These are phyloP conservation scores for Posidonia oceanica DNA, from an alignment of 116 monocot genomes.

Conservation along the genomic window DNA sequence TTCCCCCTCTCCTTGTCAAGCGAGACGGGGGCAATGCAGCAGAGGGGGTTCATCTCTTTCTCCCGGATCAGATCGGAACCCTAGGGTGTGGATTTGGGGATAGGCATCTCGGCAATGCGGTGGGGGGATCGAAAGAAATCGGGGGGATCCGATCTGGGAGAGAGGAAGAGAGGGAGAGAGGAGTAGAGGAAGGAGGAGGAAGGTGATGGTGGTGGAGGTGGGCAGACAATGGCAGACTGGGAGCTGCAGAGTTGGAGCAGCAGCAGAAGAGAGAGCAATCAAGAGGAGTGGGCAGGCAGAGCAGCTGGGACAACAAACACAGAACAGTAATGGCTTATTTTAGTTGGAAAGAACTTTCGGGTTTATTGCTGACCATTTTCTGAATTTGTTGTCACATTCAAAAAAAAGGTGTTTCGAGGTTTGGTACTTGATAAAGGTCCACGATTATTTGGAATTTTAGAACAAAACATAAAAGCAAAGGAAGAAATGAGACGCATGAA, in stretches of 20 bases:
- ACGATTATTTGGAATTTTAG: too few species aligned
- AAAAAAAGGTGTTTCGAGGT: too few species aligned
- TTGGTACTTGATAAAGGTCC: too few species aligned
- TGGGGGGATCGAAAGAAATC: too few species aligned
- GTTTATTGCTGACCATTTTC: too few species aligned
- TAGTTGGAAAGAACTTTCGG: too few species aligned
- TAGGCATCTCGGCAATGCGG: not conserved
- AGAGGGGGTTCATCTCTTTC: slow-evolving; percentile 61
- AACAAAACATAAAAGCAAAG: too few species aligned
- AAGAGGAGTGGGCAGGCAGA: not conserved
- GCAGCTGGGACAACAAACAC: too few species aligned
- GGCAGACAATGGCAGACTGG: slow-evolving; percentile 2
- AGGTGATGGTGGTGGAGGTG: not conserved
- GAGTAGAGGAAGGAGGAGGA: not conserved
- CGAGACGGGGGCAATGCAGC: slow-evolving; percentile 83
- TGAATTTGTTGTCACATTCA: too few species aligned
- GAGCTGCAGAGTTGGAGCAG: not conserved
- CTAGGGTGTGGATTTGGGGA: not conserved
- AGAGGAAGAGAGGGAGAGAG: not conserved
- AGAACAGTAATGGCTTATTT: too few species aligned
- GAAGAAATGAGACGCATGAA: too few species aligned
- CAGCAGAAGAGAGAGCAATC: not conserved
- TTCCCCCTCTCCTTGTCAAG: slow-evolving; percentile 28
- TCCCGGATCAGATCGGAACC: not conserved
- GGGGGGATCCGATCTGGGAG: not conserved